Conservation (phyloP, 2,329 filamentous ascomycete genomes). For the Fusarium sp. region DNA sequence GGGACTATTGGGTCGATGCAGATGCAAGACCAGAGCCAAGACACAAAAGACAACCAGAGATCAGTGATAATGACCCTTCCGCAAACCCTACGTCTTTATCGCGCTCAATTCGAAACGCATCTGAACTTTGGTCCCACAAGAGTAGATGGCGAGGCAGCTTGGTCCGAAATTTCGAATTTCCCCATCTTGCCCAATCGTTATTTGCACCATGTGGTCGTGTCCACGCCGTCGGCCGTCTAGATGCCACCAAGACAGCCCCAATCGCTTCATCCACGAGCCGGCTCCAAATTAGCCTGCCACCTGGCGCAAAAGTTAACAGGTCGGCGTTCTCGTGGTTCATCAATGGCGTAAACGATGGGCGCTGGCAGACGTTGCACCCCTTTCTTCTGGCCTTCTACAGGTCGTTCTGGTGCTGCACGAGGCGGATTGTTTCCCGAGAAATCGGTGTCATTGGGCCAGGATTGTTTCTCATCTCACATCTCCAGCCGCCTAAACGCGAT, state of each 20-base stretch:
- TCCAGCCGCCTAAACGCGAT: slow-evolving; percentile 22
- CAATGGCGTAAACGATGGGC: slow-evolving; percentile 34
- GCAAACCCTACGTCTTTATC: background rate
- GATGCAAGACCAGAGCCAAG: slow-evolving; percentile 9
- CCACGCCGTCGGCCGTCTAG: slow-evolving; percentile 38
- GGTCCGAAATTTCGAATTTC: slow-evolving; percentile 19
- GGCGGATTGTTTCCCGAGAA: slow-evolving; percentile 27
- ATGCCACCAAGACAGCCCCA: slow-evolving; percentile 37
- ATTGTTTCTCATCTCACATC: slow-evolving; percentile 35
- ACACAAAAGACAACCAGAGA: slow-evolving; percentile 2
- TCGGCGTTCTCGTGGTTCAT: slow-evolving; percentile 32
- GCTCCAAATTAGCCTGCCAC: slow-evolving; percentile 40
- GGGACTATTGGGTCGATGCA: background rate
- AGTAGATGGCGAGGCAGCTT: slow-evolving; percentile 25
- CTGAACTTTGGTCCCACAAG: slow-evolving; percentile 13
- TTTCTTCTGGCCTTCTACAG: slow-evolving; percentile 42
- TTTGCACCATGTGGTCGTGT: slow-evolving; percentile 25
- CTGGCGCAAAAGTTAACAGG: slow-evolving; percentile 34
- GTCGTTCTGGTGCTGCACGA: slow-evolving; percentile 22
- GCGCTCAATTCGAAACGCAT: background rate
- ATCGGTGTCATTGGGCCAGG: slow-evolving; percentile 27
- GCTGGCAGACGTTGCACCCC: slow-evolving; percentile 38
- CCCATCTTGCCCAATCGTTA: slow-evolving; percentile 35
- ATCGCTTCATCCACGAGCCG: slow-evolving; percentile 34
- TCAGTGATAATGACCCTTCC: slow-evolving; percentile 5